Evolutionary conservation across 78 protist species (phyloP).

Genomic region (Dictyostelium firmibasis): DNA sequence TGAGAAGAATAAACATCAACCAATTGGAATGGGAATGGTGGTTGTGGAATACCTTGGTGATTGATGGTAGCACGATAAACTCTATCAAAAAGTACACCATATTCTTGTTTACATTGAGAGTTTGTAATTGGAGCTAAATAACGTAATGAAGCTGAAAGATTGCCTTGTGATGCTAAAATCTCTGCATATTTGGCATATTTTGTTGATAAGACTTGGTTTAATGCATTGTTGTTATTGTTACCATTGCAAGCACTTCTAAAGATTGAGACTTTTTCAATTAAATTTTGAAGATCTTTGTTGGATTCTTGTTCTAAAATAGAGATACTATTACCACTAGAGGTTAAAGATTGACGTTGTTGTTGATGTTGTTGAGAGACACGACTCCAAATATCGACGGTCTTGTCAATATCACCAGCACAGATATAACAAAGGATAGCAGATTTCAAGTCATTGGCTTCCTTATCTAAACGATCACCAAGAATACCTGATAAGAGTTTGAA

Average conservation of each 20-base stretch:
- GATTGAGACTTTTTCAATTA: constrained; percentile 61
- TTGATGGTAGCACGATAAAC: constrained; percentile 47
- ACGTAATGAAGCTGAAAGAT: constrained; percentile 33
- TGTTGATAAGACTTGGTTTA: constrained; percentile 27
- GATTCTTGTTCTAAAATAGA: not conserved
- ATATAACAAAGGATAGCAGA: constrained; percentile 87
- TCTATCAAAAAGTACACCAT: constrained; percentile 46
- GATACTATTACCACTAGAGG: not conserved
- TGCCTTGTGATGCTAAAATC: constrained; percentile 83
- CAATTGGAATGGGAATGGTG: constrained; percentile 68
- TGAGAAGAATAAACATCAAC: constrained; percentile 32
- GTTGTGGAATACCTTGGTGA: constrained; percentile 56
- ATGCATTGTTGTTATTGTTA: not conserved
- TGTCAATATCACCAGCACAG: constrained; percentile 88
- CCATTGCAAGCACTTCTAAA: constrained; percentile 30
- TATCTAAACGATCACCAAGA: constrained; percentile 78
- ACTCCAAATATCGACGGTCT: constrained; percentile 79
- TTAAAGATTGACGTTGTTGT: not conserved
- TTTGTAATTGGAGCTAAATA: constrained; percentile 47
- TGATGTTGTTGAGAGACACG: not conserved
- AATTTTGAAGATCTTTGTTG: constrained; percentile 19
- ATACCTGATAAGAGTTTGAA: constrained; percentile 64
- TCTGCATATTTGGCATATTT: constrained; percentile 73
- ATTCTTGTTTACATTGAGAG: not conserved
- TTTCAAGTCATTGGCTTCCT: constrained; percentile 44